phyloP scores from a whole-genome alignment of 106 monocot species.

The Dendrobium huoshanense region DNA sequence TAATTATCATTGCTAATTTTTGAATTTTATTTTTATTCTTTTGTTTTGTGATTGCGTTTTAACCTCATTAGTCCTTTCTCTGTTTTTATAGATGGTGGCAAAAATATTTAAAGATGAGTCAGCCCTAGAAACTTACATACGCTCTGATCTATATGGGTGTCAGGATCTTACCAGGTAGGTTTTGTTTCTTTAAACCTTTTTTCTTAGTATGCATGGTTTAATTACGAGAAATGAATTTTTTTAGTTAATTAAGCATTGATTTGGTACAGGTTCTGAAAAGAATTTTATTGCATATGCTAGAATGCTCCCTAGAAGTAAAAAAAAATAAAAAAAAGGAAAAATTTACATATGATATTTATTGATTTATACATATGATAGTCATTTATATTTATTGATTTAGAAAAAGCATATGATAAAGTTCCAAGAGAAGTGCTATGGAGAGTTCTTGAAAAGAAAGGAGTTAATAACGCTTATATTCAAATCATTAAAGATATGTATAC shows the following conservation, averaged over 20 bases:
- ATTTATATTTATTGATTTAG: too few relatives aligned
- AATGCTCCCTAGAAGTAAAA: neutral
- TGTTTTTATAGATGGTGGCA: slow-evolving; percentile 40
- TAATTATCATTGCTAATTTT: neutral
- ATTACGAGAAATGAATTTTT: neutral
- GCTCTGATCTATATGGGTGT: slow-evolving; percentile 65
- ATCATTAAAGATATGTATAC: too few relatives aligned
- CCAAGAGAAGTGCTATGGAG: too few relatives aligned
- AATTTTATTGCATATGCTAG: neutral
- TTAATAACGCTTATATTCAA: too few relatives aligned
- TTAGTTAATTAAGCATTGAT: slow-evolving; percentile 1
- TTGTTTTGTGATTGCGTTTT: neutral
- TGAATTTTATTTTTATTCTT: neutral
- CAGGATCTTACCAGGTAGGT: slow-evolving; percentile 45
- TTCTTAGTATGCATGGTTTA: neutral
- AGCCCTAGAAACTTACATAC: slow-evolving; percentile 65
- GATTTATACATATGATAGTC: too few relatives aligned
- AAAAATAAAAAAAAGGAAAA: too few relatives aligned
- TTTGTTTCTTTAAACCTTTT: neutral
- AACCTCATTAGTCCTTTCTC: neutral
- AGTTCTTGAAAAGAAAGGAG: too few relatives aligned
- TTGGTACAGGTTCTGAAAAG: neutral
- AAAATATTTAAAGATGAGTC: slow-evolving; percentile 67
- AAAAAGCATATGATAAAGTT: too few relatives aligned
- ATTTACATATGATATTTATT: too few relatives aligned